Base-by-base conservation (phyloP, 2,329 filamentous ascomycete species). In the Fusarium sp. region DNA sequence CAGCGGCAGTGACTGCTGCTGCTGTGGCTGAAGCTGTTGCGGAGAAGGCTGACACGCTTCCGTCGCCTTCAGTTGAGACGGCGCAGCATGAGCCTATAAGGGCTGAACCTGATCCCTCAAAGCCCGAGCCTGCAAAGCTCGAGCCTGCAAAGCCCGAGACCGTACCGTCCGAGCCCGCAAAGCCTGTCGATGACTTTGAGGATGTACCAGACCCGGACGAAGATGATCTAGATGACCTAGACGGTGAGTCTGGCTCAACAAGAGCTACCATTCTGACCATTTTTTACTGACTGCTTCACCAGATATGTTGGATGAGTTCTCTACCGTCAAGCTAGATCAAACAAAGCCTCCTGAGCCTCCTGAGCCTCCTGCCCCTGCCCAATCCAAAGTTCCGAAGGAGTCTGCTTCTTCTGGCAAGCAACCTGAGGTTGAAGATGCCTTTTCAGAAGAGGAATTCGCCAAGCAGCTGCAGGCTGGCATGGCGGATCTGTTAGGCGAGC, bases 281-380 rank as follows among this genome's bases (percentile, higher is more conserved):
- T 27, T 6, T 49, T 44, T 15, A 14, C 61, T 71, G 23, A 67
- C 39, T 7, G 3, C 9, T 25, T 7, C 41, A n/a, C 14, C 38
- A 94, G 94, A 98, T 69, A 90, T 98, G 76, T 88, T 99, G 23
- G 92, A 97, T 72, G 91, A 97, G 64, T 99, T 99, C 77, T 88
- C 89, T 37, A 78, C 89, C 25, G 81, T 82, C 47, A 87, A 88
- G 65, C 69, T 88, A 13, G 71, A 73, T 32, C 48, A 69, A 13
- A 47, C 57, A 51, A 71, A 67, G 44, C 39, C 73, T 21, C 63
- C 73, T 27, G 63, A 67, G 44, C 39, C 73, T 21, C 63, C 73
- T 27, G 63, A 67, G 49, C 49, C 65, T 37, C 37, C 71, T 31
- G 68, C 69, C 37, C 62, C 76, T 10, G 58, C 73, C 48, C 68